phyloP scores from a whole-genome alignment of 805 yeast species.

The Metschnikowia continentalis region DNA sequence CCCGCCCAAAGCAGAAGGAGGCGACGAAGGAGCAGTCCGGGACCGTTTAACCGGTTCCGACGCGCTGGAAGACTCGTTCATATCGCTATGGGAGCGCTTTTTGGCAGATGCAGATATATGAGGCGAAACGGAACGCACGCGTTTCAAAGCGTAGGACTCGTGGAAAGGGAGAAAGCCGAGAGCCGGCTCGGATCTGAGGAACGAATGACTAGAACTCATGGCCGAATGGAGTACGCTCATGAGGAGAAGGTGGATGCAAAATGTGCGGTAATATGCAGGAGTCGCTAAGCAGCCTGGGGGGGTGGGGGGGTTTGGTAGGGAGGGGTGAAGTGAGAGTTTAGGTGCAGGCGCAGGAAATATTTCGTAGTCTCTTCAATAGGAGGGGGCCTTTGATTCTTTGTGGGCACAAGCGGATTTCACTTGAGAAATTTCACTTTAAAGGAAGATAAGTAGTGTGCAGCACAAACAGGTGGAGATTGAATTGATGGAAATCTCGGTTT shows the following conservation, averaged over 20 bases:
- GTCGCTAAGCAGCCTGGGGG: background rate
- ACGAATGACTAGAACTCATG: constrained; percentile 2
- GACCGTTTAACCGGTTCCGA: constrained; percentile 4
- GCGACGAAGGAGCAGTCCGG: constrained; percentile 15
- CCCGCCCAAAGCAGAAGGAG: constrained; percentile 1
- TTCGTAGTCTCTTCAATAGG: too few species aligned
- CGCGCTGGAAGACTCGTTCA: background rate
- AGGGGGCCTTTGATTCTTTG: too few species aligned
- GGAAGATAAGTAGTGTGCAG: too few species aligned
- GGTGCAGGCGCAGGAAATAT: too few species aligned
- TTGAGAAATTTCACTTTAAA: too few species aligned
- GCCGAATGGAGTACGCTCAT: background rate
- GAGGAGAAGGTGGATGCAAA: constrained; percentile 2
- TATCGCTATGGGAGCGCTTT: constrained; percentile 30
- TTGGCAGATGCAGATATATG: constrained; percentile 8
- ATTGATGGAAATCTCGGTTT: too few species aligned
- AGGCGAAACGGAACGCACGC: constrained; percentile 1
- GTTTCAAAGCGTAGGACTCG: background rate
- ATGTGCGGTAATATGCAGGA: background rate
- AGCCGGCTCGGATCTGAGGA: constrained; percentile 2
- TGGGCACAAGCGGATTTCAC: too few species aligned
- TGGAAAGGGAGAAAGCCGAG: background rate
- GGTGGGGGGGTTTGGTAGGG: background rate
- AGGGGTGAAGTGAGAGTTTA: background rate
- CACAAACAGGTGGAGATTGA: too few species aligned